Evolutionary conservation across 2,329 filamentous ascomycete genomes (phyloP).

Genomic region (Aspergillus fijiensis): DNA sequence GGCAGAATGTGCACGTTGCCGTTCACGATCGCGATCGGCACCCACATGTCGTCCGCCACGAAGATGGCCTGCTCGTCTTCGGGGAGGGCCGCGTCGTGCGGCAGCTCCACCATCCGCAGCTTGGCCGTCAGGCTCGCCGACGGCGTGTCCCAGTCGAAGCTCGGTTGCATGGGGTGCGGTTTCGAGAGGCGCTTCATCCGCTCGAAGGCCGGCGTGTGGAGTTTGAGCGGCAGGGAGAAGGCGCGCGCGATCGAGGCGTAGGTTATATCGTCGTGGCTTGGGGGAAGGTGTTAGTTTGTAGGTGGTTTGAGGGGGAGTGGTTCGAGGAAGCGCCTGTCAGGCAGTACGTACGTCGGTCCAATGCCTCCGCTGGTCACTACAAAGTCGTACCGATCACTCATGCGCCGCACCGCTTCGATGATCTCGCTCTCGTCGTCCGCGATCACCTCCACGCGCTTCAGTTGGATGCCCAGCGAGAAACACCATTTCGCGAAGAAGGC

Average conservation of each 20-base stretch:
- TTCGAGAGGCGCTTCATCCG: constrained; percentile 82
- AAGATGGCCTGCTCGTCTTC: constrained; percentile 75
- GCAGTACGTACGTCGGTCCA: constrained; percentile 74
- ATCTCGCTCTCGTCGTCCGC: constrained; percentile 91
- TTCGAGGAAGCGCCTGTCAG: not conserved
- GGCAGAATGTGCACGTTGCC: constrained; percentile 92
- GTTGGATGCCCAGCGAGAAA: constrained; percentile 62
- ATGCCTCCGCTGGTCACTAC: constrained; percentile 95
- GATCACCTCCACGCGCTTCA: constrained; percentile 90
- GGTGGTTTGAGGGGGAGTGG: not conserved
- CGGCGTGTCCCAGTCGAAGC: constrained; percentile 82
- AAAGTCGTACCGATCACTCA: constrained; percentile 89
- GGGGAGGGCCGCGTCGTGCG: constrained; percentile 66
- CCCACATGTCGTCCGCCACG: constrained; percentile 79
- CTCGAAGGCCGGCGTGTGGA: constrained; percentile 73
- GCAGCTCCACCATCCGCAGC: constrained; percentile 85
- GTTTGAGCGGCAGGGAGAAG: constrained; percentile 71
- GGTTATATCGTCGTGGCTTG: constrained; percentile 93
- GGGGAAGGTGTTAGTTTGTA: not conserved
- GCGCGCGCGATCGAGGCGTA: constrained; percentile 92
- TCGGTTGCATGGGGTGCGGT: constrained; percentile 67
- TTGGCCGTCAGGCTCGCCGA: constrained; percentile 77
- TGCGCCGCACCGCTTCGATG: constrained; percentile 77
- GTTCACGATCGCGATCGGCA: constrained; percentile 84
- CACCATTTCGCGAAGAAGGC: constrained; percentile 66